Percentiles rank a stretch among this genome's conserved stretches.
phyloP scores from a whole-genome alignment of 306 rosid species.

The Cercis canadensis region DNA sequence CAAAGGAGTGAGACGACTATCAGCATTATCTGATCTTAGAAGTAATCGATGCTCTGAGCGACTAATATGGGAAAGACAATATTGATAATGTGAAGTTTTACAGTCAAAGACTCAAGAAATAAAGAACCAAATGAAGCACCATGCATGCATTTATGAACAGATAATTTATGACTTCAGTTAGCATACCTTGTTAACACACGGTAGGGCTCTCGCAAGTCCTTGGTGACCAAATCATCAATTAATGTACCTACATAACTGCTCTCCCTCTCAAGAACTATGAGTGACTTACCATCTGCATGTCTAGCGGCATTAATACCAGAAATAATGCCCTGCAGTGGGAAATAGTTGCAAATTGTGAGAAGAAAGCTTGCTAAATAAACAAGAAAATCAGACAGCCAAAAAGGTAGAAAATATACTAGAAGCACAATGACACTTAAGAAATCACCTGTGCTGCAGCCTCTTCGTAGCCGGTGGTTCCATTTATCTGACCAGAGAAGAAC shows the following conservation, averaged over 20 bases:
- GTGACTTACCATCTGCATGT: constrained; percentile 80
- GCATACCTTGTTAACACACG: constrained; percentile 66
- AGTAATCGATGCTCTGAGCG: constrained; percentile 98
- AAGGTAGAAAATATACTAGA: background rate
- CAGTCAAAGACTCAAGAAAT: background rate
- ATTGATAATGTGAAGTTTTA: background rate
- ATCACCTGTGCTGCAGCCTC: constrained; percentile 97
- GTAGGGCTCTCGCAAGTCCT: constrained; percentile 74
- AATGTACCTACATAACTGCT: constrained; percentile 91
- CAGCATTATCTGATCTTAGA: constrained; percentile 95
- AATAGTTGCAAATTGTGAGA: constrained; percentile 27
- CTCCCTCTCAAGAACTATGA: constrained; percentile 93
- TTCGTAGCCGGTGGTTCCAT: constrained; percentile 98
- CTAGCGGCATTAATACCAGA: constrained; percentile 97
- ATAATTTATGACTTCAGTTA: constrained; percentile 19
- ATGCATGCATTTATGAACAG: constrained; percentile 25
- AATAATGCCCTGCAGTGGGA: constrained; percentile 69
- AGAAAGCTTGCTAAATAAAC: constrained; percentile 27
- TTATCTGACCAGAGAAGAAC: constrained; percentile 98
- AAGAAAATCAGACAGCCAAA: constrained; percentile 27
- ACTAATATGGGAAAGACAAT: constrained; percentile 51
- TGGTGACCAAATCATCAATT: constrained; percentile 76
- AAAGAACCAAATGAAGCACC: constrained; percentile 16
- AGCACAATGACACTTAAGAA: constrained; percentile 20
- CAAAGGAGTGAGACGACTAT: constrained; percentile 94